Evolutionary conservation across 2,329 filamentous ascomycete species (phyloP).

Genomic region (Fusarium ramigenum): DNA sequence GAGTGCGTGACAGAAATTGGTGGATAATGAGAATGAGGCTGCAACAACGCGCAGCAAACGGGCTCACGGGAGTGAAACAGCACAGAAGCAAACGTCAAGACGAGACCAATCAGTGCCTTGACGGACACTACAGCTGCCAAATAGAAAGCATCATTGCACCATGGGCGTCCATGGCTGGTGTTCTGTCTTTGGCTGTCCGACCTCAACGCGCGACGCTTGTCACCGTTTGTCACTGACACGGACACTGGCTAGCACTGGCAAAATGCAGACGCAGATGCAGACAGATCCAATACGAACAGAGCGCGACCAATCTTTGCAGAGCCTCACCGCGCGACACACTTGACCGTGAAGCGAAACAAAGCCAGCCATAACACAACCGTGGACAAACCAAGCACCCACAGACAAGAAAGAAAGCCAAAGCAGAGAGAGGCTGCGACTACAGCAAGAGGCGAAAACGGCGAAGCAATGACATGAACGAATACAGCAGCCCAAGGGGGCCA

Average conservation of each 20-base stretch:
- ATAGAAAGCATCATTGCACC: conserved; percentile 26
- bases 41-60: not conserved
- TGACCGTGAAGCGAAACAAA: conserved; percentile 16
- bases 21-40: conserved; percentile 2
- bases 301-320: conserved; percentile 21
- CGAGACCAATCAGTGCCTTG: not conserved
- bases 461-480: conserved; percentile 11
- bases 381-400: not conserved
- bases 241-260: conserved; percentile 4
- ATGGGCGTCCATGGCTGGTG: conserved; percentile 3
- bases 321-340: conserved; percentile 24
- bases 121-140: conserved; percentile 2
- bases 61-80: not conserved
- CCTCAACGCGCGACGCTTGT: conserved; percentile 30
- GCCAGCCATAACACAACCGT: conserved; percentile 1
- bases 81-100: not conserved
- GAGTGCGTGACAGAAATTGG: not conserved
- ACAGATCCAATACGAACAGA: not conserved
- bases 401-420: not conserved
- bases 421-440: not conserved
- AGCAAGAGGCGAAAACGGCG: not conserved
- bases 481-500: not conserved
- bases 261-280: not conserved
- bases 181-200: conserved; percentile 27
- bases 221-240: conserved; percentile 17